Base-by-base conservation (phyloP, 495 filamentous ascomycete species). In the Oleoguttula mirabilis region DNA sequence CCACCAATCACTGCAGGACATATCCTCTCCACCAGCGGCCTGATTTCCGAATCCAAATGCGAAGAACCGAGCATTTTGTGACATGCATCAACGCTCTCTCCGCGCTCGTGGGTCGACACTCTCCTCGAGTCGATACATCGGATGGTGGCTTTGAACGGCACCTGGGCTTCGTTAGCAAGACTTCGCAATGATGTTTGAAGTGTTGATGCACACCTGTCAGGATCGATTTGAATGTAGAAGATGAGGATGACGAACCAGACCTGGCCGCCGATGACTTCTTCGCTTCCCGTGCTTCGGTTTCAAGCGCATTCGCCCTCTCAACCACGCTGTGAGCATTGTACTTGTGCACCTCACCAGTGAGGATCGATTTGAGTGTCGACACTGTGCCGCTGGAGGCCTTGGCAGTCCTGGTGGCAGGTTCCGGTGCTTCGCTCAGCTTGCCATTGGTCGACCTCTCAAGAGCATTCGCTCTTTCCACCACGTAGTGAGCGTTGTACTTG, bases 331-430 rank as follows among this genome's bases (percentile, higher is more conserved):
- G 25, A 28, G 25, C 7, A n/a, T 28, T 28, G 25, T 28, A n/a
- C 25, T 28, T 28, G 25, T 28, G 25, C 7, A 28, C 25, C 7
- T n/a, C n/a, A n/a, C 25, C 25, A n/a, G 7, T 28, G 7, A 28
- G 25, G 25, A 28, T 28, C 25, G 25, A 28, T 35, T 35, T 35
- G 32, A 35, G 12, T 15, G 32, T 35, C 32, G 32, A 35, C 10
- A 7, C 7, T 30, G 27, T 30, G 8, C 7, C 16, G 19, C 7
- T 10, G 6, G 32, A 14, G 19, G 12, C 16, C 32, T 35, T 35
- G 7, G 7, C 32, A 6, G 7, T 15, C 7, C 8, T 21, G 7
- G 25, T n/a, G n/a, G n/a, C n/a, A n/a, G n/a, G n/a, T n/a, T n/a
- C n/a, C n/a, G n/a, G n/a, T n/a, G n/a, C n/a, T n/a, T n/a, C n/a